Base-by-base conservation (phyloP, 2,329 filamentous ascomycete genomes). In the Cladophialophora chaetospira region DNA sequence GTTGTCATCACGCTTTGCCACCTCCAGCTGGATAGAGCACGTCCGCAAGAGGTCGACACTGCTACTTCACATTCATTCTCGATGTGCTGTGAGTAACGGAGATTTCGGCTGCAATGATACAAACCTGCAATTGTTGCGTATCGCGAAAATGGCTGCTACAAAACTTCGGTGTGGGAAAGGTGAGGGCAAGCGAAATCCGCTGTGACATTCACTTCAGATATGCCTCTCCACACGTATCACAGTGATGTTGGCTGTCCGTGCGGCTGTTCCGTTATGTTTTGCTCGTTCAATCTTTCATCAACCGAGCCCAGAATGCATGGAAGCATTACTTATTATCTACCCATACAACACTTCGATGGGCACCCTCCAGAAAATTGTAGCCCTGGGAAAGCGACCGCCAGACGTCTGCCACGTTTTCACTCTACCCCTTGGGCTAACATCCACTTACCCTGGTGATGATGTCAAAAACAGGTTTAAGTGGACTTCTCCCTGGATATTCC, bases 401-500 rank as follows among this genome's bases (percentile, higher is more conserved):
- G 33, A 33, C 31, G 28, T 21, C 13, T 38, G 54, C 54, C 54
- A 52, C 54, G 54, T 57, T 56, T 42, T 25, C 26, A 13, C 4
- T 29, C 13, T 29, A 44, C 48, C 42, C 53, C 52, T 55, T 45
- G 57, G 33, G 23, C 48, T 47, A 53, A 53, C 35, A 10, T 21
- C 51, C 43, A 36, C 47, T 40, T 49, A 53, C 57, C 49, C 53
- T 57, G 57, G 15, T 38, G 25, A 42, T 23, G 47, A 26, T 50
- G 36, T 50, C 55, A 55, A 55, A 61, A 56, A 53, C 58, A 61
- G 52, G 58, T 43, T 55, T 61, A 54, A 52, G 31, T 38, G 23
- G 46, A 29, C 26, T 29, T 44, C 48, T 28, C 43, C n/a, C 55
- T 58, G 47, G 48, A 48, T 40, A n/a, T n/a, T n/a, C n/a, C 23